Evolutionary conservation across 2,329 filamentous ascomycete species (phyloP), one percentile per base, ranked within the genome.

Genomic region (Torrubiellomyces zombiae): DNA sequence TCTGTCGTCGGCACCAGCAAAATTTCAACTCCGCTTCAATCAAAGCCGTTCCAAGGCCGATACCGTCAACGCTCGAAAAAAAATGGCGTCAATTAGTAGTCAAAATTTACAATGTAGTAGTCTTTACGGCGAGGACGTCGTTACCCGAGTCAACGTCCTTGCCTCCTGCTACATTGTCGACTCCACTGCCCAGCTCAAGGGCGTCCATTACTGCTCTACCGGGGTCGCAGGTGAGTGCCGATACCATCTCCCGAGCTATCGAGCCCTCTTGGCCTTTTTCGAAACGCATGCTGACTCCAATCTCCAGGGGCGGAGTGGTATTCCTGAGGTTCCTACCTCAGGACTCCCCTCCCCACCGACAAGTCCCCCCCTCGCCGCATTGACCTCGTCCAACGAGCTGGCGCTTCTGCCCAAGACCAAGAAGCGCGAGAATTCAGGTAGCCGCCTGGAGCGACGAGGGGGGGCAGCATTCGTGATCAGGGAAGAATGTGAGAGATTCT

Each of bases 401-500:
- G 65, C 69, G 36, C 58, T 75, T 48, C 57, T 67, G 37, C 63
- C 65, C 39, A 73, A 72, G 53, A 52, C 51, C 45, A 52, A 50
- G 44, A 56, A 48, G 45, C 48, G 48, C 44, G 51, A 53, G 35
- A 48, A 47, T 39, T 49, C 50, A 42, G 49, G 47, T 42, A 41
- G 42, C 37, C 47, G 46, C 45, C 48, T 51, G 48, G 55, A 56
- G 50, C 62, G 67, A 50, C 67, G 66, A 76, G 78, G 78, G 79
- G 83, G 83, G 82, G 83, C 83, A 75, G 74, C 81, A 78, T 73
- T 80, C 60, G 75, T 75, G 63, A 92, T 93, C 68, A 83, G 78
- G 80, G 83, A 78, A 83, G 83, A 93, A 81, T 92, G 85, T 93
- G 85, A 93, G 83, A 94, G 85, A 68, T 86, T 93, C 76, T 92